Conservation (phyloP, 192 early-diverging fungal species). For the Pilaira anomala region DNA sequence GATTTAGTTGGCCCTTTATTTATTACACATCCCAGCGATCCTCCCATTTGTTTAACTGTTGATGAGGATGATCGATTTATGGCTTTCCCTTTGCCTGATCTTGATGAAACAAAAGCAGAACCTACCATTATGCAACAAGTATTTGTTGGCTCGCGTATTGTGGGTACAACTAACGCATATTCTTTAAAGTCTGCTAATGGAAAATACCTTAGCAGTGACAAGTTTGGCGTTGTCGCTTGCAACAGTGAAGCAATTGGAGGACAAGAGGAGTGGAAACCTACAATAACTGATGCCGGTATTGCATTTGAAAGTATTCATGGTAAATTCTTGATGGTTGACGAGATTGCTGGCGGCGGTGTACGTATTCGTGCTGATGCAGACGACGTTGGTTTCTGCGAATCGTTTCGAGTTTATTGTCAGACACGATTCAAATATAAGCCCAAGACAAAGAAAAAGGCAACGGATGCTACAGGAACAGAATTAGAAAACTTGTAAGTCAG, state of each 20-base stretch:
- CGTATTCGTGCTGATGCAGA: constrained; percentile 70
- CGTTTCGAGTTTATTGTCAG: constrained; percentile 69
- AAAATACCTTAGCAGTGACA: constrained; percentile 71
- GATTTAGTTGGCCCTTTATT: constrained; percentile 72
- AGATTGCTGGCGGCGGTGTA: constrained; percentile 48
- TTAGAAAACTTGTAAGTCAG: constrained; percentile 63
- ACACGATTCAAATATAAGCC: constrained; percentile 59
- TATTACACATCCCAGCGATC: constrained; percentile 61
- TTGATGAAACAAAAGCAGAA: constrained; percentile 32
- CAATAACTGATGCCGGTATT: constrained; percentile 65
- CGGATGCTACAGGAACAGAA: constrained; percentile 54
- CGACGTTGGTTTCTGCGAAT: constrained; percentile 66
- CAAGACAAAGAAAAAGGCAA: constrained; percentile 47
- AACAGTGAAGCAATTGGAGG: constrained; percentile 74
- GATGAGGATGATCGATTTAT: constrained; percentile 45
- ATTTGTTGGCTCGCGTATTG: constrained; percentile 61
- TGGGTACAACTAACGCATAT: constrained; percentile 49
- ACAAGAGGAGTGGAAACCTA: constrained; percentile 74
- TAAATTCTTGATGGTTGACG: constrained; percentile 64
- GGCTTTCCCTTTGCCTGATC: constrained; percentile 39
- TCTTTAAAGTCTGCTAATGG: constrained; percentile 62
- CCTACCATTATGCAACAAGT: constrained; percentile 59
- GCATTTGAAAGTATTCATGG: constrained; percentile 63
- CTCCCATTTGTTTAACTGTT: constrained; percentile 50
- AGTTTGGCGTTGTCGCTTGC: constrained; percentile 72